A percentile compares a stretch with the other conserved stretches of the same genome.
These are phyloP conservation scores for Neonectria magnoliae DNA, from an alignment of 2,329 filamentous ascomycete species.

Conservation along the genomic window DNA sequence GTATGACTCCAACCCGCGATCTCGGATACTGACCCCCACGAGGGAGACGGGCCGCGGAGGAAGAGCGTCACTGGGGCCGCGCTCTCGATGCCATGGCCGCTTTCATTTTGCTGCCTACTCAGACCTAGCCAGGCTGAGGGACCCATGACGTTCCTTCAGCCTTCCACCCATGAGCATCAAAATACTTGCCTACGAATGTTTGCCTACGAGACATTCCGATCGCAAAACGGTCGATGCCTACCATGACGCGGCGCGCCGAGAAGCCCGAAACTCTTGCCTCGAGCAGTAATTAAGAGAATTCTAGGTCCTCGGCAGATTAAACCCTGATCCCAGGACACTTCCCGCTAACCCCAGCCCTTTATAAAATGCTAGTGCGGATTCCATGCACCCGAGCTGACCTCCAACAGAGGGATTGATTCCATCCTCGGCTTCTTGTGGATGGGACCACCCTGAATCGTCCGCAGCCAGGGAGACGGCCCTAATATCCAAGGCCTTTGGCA, in stretches of 20 bases:
- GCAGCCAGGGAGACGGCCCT: conserved; percentile 22
- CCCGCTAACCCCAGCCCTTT: conserved; percentile 24
- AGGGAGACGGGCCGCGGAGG: conserved; percentile 10
- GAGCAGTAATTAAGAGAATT: conserved; percentile 27
- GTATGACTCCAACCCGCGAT: conserved; percentile 40
- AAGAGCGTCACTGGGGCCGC: conserved; percentile 27
- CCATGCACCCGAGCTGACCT: conserved; percentile 27
- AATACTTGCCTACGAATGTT: conserved; percentile 18
- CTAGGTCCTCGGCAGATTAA: conserved; percentile 19
- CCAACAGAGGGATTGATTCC: conserved; percentile 17
- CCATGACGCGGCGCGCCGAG: conserved; percentile 33
- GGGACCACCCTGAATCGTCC: conserved; percentile 24
- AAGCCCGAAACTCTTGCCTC: conserved; percentile 26
- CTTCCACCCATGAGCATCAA: conserved; percentile 22
- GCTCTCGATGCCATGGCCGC: conserved; percentile 27
- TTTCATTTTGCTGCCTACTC: conserved; percentile 20
- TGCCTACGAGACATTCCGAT: conserved; percentile 26
- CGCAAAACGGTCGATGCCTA: conserved; percentile 7
- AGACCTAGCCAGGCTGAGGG: conserved; percentile 23
- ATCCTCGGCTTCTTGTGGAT: conserved; percentile 24
- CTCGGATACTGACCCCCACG: conserved; percentile 34
- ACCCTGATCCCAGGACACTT: conserved; percentile 26
- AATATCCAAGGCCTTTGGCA: conserved; percentile 17
- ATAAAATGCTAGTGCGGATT: conserved; percentile 28
- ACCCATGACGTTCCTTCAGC: conserved; percentile 22